Percentiles rank a stretch among this genome's conserved stretches.
Evolutionary conservation across 495 filamentous ascomycete species (phyloP).

Genomic region (Hyaloscypha finlandica): DNA sequence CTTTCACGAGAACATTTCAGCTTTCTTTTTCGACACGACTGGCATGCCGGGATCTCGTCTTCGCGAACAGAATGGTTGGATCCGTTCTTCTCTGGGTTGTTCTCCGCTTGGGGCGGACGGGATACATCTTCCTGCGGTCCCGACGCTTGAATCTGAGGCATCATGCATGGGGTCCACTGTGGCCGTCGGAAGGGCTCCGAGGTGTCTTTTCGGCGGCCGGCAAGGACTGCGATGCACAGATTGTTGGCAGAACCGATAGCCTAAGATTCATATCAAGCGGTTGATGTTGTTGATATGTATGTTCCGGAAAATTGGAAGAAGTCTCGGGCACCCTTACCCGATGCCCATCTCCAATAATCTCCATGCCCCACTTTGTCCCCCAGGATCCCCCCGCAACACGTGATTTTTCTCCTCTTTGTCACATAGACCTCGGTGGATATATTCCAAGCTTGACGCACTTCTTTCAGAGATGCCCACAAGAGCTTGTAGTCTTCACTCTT

Average conservation of each 20-base stretch:
- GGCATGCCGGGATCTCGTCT: conserved; percentile 18
- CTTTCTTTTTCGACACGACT: conserved; percentile 22
- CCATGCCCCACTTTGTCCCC: conserved; percentile 10
- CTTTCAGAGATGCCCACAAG: background rate
- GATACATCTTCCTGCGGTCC: too few species aligned
- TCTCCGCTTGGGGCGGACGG: too few species aligned
- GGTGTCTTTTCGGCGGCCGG: background rate
- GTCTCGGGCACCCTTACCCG: conserved; percentile 12
- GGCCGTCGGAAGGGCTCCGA: conserved; percentile 2
- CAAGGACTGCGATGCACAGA: conserved; percentile 26
- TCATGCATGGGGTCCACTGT: too few species aligned
- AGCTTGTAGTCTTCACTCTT: background rate
- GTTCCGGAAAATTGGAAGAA: conserved; percentile 5
- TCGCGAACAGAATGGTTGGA: background rate
- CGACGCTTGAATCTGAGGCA: too few species aligned
- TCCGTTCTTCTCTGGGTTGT: too few species aligned
- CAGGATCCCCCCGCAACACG: conserved; percentile 10
- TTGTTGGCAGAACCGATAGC: conserved; percentile 1
- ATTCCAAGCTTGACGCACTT: conserved; percentile 3
- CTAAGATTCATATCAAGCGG: conserved; percentile 1
- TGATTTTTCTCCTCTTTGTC: conserved; percentile 5
- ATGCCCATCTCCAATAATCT: conserved; percentile 12
- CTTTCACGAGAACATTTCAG: conserved; percentile 24
- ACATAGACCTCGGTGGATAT: background rate
- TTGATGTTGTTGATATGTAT: conserved; percentile 10